Evolutionary conservation across 768 basidiomycete genomes (phyloP).

Genomic region (Hericium erinaceus): DNA sequence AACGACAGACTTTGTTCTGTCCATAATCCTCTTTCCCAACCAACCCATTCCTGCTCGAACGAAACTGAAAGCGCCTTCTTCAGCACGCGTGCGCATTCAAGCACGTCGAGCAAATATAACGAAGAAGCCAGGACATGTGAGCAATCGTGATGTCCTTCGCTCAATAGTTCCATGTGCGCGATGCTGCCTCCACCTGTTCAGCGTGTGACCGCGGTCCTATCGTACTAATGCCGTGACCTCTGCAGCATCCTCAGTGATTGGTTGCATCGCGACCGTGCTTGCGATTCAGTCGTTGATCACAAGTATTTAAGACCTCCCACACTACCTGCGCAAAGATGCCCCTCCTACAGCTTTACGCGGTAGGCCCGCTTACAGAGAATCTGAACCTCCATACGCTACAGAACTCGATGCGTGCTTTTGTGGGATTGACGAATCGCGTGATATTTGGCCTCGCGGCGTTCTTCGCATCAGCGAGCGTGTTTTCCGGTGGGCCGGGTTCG

Average conservation of each 20-base stretch:
- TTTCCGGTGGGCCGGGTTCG: slow-evolving; percentile 14
- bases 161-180: neutral
- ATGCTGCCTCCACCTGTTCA: neutral
- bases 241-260: too few species aligned
- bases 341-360: neutral
- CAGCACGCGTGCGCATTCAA: neutral
- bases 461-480: slow-evolving; percentile 1
- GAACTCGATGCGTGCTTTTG: neutral
- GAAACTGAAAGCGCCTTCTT: too few species aligned
- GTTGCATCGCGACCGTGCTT: too few species aligned
- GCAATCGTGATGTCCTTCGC: neutral
- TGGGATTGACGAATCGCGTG: neutral
- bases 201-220: neutral
- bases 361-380: neutral
- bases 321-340: neutral
- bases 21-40: too few species aligned
- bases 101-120: neutral
- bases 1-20: too few species aligned
- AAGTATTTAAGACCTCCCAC: neutral
- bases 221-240: neutral
- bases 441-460: neutral
- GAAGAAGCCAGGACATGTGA: neutral
- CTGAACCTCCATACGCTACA: neutral
- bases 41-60: too few species aligned
- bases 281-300: neutral